phyloP scores from a whole-genome alignment of 805 yeast species.

The Isabelozyma pseudorhagii region DNA sequence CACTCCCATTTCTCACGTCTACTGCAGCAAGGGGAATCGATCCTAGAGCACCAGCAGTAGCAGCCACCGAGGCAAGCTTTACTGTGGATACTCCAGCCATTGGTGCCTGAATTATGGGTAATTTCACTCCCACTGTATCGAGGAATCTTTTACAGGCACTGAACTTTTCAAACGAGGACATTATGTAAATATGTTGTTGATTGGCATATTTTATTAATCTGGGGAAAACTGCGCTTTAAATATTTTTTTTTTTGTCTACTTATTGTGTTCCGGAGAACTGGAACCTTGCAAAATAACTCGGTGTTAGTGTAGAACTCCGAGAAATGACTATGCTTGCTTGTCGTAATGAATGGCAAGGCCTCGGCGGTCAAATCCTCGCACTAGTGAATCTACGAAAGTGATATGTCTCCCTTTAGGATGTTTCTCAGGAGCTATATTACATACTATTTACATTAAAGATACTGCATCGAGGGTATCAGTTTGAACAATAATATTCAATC shows the following conservation, averaged over 20 bases:
- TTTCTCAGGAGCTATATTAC: too few species aligned
- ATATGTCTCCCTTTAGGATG: too few species aligned
- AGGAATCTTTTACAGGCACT: background rate
- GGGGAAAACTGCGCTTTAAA: background rate
- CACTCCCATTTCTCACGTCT: conserved; percentile 21
- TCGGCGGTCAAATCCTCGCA: too few species aligned
- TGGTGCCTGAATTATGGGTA: conserved; percentile 54
- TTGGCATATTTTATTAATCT: background rate
- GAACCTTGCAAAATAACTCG: too few species aligned
- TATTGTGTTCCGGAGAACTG: too few species aligned
- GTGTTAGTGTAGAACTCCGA: too few species aligned
- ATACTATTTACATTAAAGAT: background rate
- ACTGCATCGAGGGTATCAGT: background rate
- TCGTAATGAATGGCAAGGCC: too few species aligned
- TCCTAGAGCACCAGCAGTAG: conserved; percentile 48
- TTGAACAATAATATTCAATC: background rate
- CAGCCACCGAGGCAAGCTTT: conserved; percentile 40
- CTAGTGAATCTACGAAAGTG: too few species aligned
- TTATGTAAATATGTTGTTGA: background rate
- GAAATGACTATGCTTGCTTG: too few species aligned
- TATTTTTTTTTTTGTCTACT: too few species aligned
- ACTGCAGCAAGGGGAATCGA: conserved; percentile 40
- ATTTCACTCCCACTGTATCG: conserved; percentile 24
- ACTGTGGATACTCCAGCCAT: conserved; percentile 57
- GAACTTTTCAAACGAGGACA: background rate